phyloP scores from a whole-genome alignment of 805 yeast genomes.

The Wickerhamomyces hampshirensis region DNA sequence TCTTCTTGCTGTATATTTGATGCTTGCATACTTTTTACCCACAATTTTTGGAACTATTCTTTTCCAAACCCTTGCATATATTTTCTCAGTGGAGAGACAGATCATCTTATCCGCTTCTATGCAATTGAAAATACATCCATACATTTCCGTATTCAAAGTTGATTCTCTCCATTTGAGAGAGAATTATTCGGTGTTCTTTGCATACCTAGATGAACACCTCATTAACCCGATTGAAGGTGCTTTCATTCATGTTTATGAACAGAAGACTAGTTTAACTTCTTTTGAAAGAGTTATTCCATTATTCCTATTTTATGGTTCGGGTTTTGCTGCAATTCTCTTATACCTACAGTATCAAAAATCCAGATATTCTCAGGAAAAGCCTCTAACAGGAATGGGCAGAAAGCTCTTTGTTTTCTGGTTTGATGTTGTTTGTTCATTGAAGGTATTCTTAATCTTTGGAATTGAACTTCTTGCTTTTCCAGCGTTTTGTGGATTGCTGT shows the following conservation, averaged over 20 bases:
- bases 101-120: constrained; percentile 4
- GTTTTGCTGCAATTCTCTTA: constrained; percentile 24
- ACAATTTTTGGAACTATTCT: constrained; percentile 36
- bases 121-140: constrained; percentile 1
- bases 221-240: constrained; percentile 20
- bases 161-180: neutral
- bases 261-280: constrained; percentile 27
- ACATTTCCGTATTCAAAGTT: neutral
- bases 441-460: constrained; percentile 69
- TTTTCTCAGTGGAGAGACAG: constrained; percentile 4
- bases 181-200: constrained; percentile 3
- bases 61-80: constrained; percentile 17
- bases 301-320: constrained; percentile 29
- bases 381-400: constrained; percentile 48
- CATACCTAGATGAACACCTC: constrained; percentile 2
- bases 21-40: constrained; percentile 43
- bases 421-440: constrained; percentile 56
- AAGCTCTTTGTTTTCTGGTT: constrained; percentile 46
- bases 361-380: constrained; percentile 30
- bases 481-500: constrained; percentile 71
- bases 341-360: constrained; percentile 28
- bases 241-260: constrained; percentile 17
- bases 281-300: constrained; percentile 35
- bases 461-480: constrained; percentile 87
- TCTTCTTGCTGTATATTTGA: constrained; percentile 31